phyloP scores from a whole-genome alignment of 2,329 filamentous ascomycete genomes.

The Pseudopyricularia cyperi region DNA sequence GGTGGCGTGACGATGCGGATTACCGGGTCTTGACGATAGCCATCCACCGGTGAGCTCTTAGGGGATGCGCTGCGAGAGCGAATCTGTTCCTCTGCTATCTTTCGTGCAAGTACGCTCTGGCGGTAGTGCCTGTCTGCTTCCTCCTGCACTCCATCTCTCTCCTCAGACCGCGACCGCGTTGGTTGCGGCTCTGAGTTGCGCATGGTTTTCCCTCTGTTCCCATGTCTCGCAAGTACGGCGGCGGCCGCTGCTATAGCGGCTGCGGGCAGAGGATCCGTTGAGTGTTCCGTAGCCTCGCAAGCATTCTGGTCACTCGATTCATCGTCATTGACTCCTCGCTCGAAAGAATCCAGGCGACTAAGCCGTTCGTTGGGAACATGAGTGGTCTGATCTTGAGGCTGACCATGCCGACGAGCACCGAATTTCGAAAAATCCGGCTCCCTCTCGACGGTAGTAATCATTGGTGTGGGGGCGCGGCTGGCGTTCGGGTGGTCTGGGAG shows the following conservation, averaged over 20 bases:
- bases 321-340: slow-evolving; percentile 33
- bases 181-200: slow-evolving; percentile 19
- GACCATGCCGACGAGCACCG: slow-evolving; percentile 7
- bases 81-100: slow-evolving; percentile 38
- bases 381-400: not conserved
- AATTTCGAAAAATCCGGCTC: slow-evolving; percentile 34
- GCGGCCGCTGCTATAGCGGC: slow-evolving; percentile 32
- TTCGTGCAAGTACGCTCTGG: slow-evolving; percentile 37
- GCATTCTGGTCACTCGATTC: slow-evolving; percentile 13
- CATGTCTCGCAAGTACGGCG: slow-evolving; percentile 23
- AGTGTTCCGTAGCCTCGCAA: slow-evolving; percentile 30
- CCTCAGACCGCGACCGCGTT: slow-evolving; percentile 8
- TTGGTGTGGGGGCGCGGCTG: slow-evolving; percentile 31
- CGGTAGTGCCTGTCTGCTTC: slow-evolving; percentile 46
- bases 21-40: slow-evolving; percentile 31
- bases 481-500: slow-evolving; percentile 27
- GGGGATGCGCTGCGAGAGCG: slow-evolving; percentile 38
- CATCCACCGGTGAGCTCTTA: slow-evolving; percentile 40
- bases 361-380: slow-evolving; percentile 19
- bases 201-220: slow-evolving; percentile 13
- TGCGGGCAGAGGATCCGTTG: slow-evolving; percentile 32
- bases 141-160: slow-evolving; percentile 30
- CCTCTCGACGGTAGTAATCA: slow-evolving; percentile 38
- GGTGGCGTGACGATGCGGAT: slow-evolving; percentile 42
- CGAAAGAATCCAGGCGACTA: slow-evolving; percentile 37